These are phyloP conservation scores for Aspergillus fumigatus DNA, from an alignment of 2,329 filamentous ascomycete genomes.

Conservation along the genomic window DNA sequence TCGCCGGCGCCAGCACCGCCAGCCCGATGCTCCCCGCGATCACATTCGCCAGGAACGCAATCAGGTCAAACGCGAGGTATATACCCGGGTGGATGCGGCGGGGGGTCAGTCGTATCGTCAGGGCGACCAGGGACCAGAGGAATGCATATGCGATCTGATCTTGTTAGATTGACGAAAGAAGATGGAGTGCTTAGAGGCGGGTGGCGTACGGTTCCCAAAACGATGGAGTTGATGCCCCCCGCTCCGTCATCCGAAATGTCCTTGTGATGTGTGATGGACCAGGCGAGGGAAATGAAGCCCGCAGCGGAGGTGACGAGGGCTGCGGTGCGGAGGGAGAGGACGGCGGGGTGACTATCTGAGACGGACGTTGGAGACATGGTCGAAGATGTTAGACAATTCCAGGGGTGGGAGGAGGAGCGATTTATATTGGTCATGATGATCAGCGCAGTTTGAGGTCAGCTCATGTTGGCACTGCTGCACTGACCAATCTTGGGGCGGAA, in stretches of 20 bases:
- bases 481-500: neutral
- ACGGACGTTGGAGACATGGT: neutral
- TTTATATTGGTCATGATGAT: too few relatives aligned
- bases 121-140: neutral
- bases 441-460: too few relatives aligned
- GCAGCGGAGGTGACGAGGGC: neutral
- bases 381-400: too few relatives aligned
- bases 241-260: neutral
- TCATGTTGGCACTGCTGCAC: too few relatives aligned
- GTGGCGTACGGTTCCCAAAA: neutral
- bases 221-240: neutral
- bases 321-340: neutral
- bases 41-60: neutral
- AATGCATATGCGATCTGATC: neutral
- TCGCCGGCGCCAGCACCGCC: neutral
- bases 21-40: neutral
- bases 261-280: neutral
- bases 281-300: neutral
- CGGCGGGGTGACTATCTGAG: neutral
- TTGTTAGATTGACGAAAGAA: neutral
- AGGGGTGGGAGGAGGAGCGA: too few relatives aligned
- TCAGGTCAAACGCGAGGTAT: neutral
- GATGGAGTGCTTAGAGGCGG: neutral
- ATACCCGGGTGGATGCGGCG: neutral
- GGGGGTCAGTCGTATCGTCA: neutral